Base-by-base conservation (phyloP, 257 asterid genomes). In the Nicotiana paniculata region DNA sequence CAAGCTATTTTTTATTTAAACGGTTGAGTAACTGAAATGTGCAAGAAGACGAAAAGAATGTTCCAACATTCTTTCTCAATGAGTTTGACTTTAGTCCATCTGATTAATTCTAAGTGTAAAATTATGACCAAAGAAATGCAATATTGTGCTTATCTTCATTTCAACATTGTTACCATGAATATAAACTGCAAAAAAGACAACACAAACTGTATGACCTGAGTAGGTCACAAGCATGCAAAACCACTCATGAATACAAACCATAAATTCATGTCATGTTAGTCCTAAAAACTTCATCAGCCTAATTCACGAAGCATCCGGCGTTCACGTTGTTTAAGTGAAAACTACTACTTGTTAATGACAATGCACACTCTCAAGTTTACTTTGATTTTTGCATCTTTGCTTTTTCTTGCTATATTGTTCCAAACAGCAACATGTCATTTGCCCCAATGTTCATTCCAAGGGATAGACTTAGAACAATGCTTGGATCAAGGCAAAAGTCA, bases 401-500 rank as follows among this genome's bases (percentile, higher is more conserved):
- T 68, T 69, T 4, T 43, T 37, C 9, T 15, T 43, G 26, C 35
- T 12, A 48, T 10, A 48, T 48, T 75, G 9, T 55, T 24, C 7
- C 53, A 69, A 69, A 5, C 28, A 24, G 72, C 77, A 0, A 81
- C 66, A 67, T 43, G 67, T 54, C 62, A 69, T 21, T 11, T 48
- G 61, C 57, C 53, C 24, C 39, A 51, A 51, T 81, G 84, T 51
- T 81, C 84, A 18, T 65, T 81, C 21, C 70, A 32, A 2, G 80
- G 65, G 59, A 81, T 81, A 28, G 53, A 69, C 9, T 32, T 81
- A 1, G 69, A 81, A 24, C 48, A 58, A 26, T 81, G 84, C 80
- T 7, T 81, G 16, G 54, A 57, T 18, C 79, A 9, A 51, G 80
- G 35, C 35, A 74, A 81, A 57, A 57, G 26, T 51, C 51, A 51